Base-by-base conservation (phyloP, 805 yeast species). In the Candida yuanshanica region DNA sequence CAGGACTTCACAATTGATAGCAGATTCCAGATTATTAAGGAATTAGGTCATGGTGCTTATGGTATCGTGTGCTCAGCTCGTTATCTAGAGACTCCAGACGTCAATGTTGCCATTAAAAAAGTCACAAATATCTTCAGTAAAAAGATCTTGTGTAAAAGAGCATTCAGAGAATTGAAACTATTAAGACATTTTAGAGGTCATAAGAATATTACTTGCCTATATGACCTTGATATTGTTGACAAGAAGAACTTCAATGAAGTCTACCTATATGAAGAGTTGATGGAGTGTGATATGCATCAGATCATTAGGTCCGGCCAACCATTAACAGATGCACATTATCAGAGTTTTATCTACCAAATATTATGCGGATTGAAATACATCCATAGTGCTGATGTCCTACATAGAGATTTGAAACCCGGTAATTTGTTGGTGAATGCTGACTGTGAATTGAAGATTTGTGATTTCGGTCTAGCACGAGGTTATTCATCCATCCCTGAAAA, bases 261-360 rank as follows among this genome's bases (percentile, higher is more conserved):
- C 11, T 93, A 93, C 52, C 70, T 93, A 7, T 93, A 93, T 57
- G 99, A 93, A 63, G 99, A 91, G 64, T 70, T 91, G 53, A 93
- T 93, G 98, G 98, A 91, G 62, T 91, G 98, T 64, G 99, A 93
- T 63, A 83, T 93, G 88, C 96, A 91, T 64, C 98, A 91, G 63
- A 93, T 93, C 55, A 91, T 93, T 48, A 75, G 95, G 51, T 85
- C 96, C 10, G 91, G 90, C 17, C 98, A 93, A 62, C 85, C 95
- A 0, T 70, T 93, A 50, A 87, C 96, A 1, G 98, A 93, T 60
- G 87, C 90, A 24, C 99, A 93, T 62, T 90, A 86, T 63, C 99
- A 93, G 65, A 81, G 87, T 47, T 93, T 93, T 56, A 75, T 87
- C 14, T 93, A 93, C 60, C 98, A 91, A 66, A 84, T 86, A 23